phyloP scores from a whole-genome alignment of 2,329 filamentous ascomycete genomes.

The Diplocarpon rosae region DNA sequence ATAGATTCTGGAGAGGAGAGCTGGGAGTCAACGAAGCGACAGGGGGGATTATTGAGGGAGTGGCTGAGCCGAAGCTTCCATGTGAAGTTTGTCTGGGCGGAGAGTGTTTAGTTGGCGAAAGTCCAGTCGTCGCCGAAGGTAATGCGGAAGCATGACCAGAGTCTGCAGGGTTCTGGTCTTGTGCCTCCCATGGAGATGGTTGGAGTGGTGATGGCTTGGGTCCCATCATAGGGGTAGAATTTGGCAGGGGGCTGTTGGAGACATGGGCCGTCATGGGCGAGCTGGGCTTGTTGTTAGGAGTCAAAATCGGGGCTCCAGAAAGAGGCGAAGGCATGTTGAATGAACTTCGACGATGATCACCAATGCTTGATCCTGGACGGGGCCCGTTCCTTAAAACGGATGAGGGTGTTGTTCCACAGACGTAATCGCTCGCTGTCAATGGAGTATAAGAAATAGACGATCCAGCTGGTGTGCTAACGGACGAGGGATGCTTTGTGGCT shows the following conservation, averaged over 20 bases:
- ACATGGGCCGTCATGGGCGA: background rate
- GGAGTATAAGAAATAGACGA: constrained; percentile 13
- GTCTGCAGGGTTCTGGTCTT: constrained; percentile 4
- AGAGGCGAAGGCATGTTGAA: constrained; percentile 25
- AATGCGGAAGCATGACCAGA: constrained; percentile 19
- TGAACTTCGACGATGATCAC: constrained; percentile 18
- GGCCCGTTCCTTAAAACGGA: constrained; percentile 9
- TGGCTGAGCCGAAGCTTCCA: constrained; percentile 20
- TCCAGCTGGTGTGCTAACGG: background rate
- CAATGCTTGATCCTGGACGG: constrained; percentile 13
- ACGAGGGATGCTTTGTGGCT: background rate
- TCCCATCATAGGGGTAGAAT: constrained; percentile 8
- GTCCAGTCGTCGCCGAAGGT: constrained; percentile 29
- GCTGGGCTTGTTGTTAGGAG: constrained; percentile 17
- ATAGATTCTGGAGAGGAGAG: constrained; percentile 44
- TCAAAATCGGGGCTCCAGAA: constrained; percentile 20
- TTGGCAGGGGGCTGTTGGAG: constrained; percentile 1
- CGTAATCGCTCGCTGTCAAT: constrained; percentile 3
- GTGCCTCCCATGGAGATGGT: background rate
- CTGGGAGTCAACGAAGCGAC: constrained; percentile 46
- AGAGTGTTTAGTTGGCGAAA: constrained; percentile 36
- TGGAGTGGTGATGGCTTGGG: constrained; percentile 12
- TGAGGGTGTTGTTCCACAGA: constrained; percentile 6
- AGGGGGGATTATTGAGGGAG: constrained; percentile 43
- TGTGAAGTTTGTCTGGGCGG: constrained; percentile 23